Evolutionary conservation across 164 flowering plant species (phyloP).

Genomic region (Paratinospora sagittata): DNA sequence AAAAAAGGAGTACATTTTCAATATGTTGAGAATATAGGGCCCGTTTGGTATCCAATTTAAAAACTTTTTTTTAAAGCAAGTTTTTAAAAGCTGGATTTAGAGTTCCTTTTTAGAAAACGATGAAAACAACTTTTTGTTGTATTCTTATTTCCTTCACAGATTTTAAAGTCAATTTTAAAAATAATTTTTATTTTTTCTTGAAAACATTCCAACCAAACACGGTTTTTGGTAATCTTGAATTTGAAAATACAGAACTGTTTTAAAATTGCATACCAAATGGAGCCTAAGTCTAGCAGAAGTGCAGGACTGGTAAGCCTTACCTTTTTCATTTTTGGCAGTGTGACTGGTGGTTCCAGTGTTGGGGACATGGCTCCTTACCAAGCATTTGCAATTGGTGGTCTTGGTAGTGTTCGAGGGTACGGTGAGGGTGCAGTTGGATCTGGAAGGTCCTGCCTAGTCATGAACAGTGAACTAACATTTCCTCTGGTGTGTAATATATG

Average conservation of each 20-base stretch:
- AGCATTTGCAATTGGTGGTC: slow-evolving; percentile 92
- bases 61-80: no score
- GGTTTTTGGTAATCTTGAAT: not conserved
- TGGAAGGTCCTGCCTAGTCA: slow-evolving; percentile 83
- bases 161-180: no score
- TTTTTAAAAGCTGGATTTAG: no score
- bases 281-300: not conserved
- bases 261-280: no score
- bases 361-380: slow-evolving; percentile 98
- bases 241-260: no score
- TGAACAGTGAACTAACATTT: slow-evolving; percentile 66
- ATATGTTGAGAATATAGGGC: not conserved
- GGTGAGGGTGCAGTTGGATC: slow-evolving; percentile 95
- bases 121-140: no score
- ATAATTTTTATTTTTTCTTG: no score
- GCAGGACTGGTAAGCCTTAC: not conserved
- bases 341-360: slow-evolving; percentile 92
- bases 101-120: no score
- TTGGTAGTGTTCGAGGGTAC: slow-evolving; percentile 83
- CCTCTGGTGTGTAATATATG: slow-evolving; percentile 58
- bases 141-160: no score
- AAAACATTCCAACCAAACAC: no score
- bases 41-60: no score
- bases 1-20: not conserved
- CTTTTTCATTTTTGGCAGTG: slow-evolving; percentile 38